Conservation (phyloP, 768 basidiomycete genomes). For the Pluteus cervinus region DNA sequence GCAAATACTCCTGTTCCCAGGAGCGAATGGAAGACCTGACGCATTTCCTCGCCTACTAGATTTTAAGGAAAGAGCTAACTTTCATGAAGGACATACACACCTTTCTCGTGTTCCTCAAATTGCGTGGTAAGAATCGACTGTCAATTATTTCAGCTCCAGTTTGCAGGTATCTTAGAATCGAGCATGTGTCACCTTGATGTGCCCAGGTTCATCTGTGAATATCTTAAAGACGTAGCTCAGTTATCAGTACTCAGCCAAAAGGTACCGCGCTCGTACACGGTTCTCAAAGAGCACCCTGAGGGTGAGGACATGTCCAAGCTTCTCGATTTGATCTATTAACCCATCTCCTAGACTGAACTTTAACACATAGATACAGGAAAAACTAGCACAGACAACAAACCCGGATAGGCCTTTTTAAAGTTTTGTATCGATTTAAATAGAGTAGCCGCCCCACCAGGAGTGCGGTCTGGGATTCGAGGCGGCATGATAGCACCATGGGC, state of each 20-base stretch:
- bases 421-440: conserved; percentile 16
- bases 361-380: neutral
- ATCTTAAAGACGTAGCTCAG: conserved; percentile 35
- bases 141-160: too few species aligned
- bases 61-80: neutral
- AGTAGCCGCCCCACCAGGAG: conserved; percentile 31
- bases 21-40: conserved; percentile 18
- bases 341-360: conserved; percentile 18
- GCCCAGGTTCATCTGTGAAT: conserved; percentile 35
- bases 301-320: conserved; percentile 25
- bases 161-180: too few species aligned
- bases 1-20: conserved; percentile 59
- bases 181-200: too few species aligned
- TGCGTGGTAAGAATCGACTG: conserved; percentile 33
- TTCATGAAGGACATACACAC: conserved; percentile 7
- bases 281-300: conserved; percentile 30
- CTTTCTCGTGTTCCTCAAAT: conserved; percentile 30
- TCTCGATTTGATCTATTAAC: conserved; percentile 14
- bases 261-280: conserved; percentile 18
- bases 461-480: conserved; percentile 24
- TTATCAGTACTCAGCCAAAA: neutral
- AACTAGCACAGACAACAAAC: conserved; percentile 8
- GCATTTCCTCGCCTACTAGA: conserved; percentile 14
- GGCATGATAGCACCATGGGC: conserved; percentile 23
- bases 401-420: conserved; percentile 19